phyloP scores from a whole-genome alignment of 176 grass and related monocot genomes.

The Saccharum spontaneum region DNA sequence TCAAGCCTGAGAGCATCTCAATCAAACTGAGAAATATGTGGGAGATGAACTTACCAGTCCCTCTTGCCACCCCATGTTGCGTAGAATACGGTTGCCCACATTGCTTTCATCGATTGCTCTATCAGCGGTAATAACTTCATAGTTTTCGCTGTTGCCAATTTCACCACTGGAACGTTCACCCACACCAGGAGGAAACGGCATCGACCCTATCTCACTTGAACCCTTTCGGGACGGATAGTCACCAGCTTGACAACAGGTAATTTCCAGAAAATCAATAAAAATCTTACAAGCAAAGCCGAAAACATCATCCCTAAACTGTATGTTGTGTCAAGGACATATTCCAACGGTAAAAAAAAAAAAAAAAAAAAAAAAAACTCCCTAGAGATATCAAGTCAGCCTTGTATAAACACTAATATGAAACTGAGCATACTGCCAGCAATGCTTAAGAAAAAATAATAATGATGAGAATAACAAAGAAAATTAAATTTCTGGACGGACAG shows the following conservation, averaged over 20 bases:
- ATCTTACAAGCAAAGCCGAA: constrained; percentile 25
- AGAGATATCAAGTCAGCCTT: neutral
- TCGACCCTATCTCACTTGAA: constrained; percentile 74
- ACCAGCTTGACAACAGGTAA: constrained; percentile 89
- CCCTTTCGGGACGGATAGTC: constrained; percentile 68
- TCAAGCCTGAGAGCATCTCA: neutral
- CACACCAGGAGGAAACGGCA: constrained; percentile 98
- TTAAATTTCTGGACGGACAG: neutral
- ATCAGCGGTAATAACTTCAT: constrained; percentile 87
- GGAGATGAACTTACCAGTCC: constrained; percentile 57
- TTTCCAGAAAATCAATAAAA: constrained; percentile 74
- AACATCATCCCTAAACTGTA: constrained; percentile 36
- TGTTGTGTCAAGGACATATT: constrained; percentile 16
- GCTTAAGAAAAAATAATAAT: constrained; percentile 2
- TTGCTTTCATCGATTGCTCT: constrained; percentile 89
- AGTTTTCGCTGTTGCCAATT: constrained; percentile 68
- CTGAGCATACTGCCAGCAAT: neutral
- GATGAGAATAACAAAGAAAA: constrained; percentile 8
- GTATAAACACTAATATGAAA: neutral
- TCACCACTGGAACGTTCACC: constrained; percentile 77
- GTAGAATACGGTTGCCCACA: constrained; percentile 95
- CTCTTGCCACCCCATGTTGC: constrained; percentile 94
- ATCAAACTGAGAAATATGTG: constrained; percentile 12
- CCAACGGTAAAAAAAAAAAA: constrained; percentile 4
- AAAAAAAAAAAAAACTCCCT: neutral